phyloP scores from a whole-genome alignment of 805 yeast species.

The Metschnikowia anglica region DNA sequence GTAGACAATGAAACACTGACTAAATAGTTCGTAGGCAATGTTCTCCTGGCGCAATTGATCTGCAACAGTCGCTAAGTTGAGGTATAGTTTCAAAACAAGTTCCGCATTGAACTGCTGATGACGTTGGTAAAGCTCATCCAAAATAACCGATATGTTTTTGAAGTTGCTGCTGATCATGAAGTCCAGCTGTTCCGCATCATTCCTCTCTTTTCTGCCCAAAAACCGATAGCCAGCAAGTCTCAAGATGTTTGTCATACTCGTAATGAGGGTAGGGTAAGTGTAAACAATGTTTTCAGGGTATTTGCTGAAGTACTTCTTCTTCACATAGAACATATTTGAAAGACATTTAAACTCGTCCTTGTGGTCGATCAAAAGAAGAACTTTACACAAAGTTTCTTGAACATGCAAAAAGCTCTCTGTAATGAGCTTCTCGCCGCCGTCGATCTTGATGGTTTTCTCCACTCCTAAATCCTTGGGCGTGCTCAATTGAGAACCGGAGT shows the following conservation, averaged over 20 bases:
- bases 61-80: constrained; percentile 71
- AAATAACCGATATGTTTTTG: constrained; percentile 67
- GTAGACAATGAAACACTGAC: constrained; percentile 81
- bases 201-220: constrained; percentile 28
- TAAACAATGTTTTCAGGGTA: constrained; percentile 57
- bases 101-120: constrained; percentile 35
- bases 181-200: constrained; percentile 26
- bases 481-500: constrained; percentile 26
- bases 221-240: constrained; percentile 41
- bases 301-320: constrained; percentile 48
- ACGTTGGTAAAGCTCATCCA: constrained; percentile 60
- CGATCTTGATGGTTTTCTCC: constrained; percentile 30
- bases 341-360: constrained; percentile 41
- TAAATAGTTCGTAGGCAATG: constrained; percentile 82
- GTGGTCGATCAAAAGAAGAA: constrained; percentile 61
- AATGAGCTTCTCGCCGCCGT: constrained; percentile 28
- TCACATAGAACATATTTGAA: constrained; percentile 34
- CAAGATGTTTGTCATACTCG: constrained; percentile 57
- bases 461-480: constrained; percentile 44
- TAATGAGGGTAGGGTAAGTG: constrained; percentile 76
- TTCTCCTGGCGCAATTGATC: constrained; percentile 73
- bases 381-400: constrained; percentile 66
- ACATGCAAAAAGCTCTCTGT: constrained; percentile 41
- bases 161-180: constrained; percentile 52
- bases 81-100: constrained; percentile 49